A percentile compares a stretch with the other conserved stretches of the same genome.
These are phyloP conservation scores for Elaeis guineensis DNA, from an alignment of 176 grass and related monocot genomes.

Conservation along the genomic window DNA sequence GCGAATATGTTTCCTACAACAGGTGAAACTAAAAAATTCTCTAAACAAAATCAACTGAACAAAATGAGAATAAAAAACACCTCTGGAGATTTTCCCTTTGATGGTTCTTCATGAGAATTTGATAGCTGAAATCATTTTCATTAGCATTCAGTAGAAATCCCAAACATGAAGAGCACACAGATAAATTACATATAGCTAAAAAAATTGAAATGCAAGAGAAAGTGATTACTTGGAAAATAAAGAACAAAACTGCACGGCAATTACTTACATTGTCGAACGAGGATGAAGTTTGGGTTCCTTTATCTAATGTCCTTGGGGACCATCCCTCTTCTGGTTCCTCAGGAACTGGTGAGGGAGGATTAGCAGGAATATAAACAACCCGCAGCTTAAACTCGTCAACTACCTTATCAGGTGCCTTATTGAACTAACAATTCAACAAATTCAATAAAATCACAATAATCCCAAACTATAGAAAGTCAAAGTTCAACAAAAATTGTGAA, in stretches of 20 bases:
- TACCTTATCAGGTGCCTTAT: constrained; percentile 48
- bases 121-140: constrained; percentile 38
- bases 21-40: too few relatives aligned
- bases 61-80: constrained; percentile 32
- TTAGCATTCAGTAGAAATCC: background rate
- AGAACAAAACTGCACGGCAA: background rate
- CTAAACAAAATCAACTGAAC: constrained; percentile 8
- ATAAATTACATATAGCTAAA: constrained; percentile 6
- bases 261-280: constrained; percentile 31
- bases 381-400: constrained; percentile 83
- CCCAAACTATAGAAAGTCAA: constrained; percentile 2
- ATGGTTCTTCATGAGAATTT: constrained; percentile 39
- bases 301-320: constrained; percentile 41
- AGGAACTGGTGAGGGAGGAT: constrained; percentile 90
- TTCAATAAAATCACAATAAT: constrained; percentile 11
- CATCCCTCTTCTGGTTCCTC: constrained; percentile 75
- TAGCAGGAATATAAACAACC: constrained; percentile 80
- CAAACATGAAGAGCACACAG: background rate
- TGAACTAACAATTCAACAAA: constrained; percentile 48
- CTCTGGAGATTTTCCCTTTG: constrained; percentile 35
- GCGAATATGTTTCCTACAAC: too few relatives aligned
- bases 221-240: background rate
- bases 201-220: background rate
- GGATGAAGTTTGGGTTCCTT: constrained; percentile 43
- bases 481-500: too few relatives aligned